Conservation (phyloP, 805 yeast species). For the Candida berthetii region DNA sequence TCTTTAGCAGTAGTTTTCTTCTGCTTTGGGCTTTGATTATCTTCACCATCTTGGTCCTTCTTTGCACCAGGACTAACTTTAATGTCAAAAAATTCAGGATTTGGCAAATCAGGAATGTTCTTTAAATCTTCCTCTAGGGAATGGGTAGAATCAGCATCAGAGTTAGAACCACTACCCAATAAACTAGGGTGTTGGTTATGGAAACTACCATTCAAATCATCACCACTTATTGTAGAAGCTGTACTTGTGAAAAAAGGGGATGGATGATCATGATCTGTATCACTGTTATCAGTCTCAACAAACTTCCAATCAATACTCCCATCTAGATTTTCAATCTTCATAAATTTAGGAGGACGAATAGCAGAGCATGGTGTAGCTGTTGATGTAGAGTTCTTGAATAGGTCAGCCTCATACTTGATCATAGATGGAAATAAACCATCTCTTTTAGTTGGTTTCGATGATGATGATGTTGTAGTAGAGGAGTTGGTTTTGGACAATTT, state of each 20-base stretch:
- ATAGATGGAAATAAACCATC: constrained; percentile 14
- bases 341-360: constrained; percentile 35
- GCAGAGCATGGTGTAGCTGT: constrained; percentile 38
- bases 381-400: constrained; percentile 5
- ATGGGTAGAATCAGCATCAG: constrained; percentile 11
- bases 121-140: constrained; percentile 12
- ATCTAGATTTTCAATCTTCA: constrained; percentile 43
- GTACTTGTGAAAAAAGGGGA: constrained; percentile 17
- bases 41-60: constrained; percentile 3
- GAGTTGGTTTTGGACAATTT: background rate
- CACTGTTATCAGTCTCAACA: constrained; percentile 22
- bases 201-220: constrained; percentile 1
- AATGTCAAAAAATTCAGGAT: constrained; percentile 20
- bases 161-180: constrained; percentile 2
- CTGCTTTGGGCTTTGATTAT: constrained; percentile 4
- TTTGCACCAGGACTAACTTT: background rate
- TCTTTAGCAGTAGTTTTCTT: constrained; percentile 4
- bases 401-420: constrained; percentile 9
- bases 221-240: constrained; percentile 10
- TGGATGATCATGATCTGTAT: constrained; percentile 3
- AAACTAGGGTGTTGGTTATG: constrained; percentile 7
- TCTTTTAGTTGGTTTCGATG: background rate
- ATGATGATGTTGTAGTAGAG: background rate
- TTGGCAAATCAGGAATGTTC: constrained; percentile 20
- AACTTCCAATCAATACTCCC: constrained; percentile 58